Evolutionary conservation across 2,329 filamentous ascomycete species (phyloP).

Genomic region (Aureobasidium sp.): DNA sequence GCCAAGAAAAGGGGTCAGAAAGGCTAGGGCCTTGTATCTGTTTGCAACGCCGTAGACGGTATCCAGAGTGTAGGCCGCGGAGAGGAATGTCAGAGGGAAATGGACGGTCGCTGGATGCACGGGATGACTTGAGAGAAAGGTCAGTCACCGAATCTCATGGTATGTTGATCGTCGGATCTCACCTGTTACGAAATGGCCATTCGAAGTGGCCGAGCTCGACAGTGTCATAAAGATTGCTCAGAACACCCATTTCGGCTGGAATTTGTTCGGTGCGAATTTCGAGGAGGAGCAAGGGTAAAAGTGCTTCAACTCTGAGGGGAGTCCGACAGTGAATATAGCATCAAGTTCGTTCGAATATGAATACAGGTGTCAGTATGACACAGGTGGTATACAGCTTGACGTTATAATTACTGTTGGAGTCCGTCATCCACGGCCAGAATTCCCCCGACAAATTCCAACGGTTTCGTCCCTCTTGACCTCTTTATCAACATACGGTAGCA

Average conservation of each 20-base stretch:
- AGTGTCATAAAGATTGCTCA: neutral
- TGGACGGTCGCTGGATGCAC: neutral
- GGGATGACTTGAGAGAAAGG: neutral
- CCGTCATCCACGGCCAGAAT: too few relatives aligned
- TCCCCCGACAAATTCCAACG: too few relatives aligned
- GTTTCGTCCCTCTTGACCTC: too few relatives aligned
- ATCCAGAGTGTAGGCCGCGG: neutral
- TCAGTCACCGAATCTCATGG: neutral
- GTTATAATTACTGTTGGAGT: too few relatives aligned
- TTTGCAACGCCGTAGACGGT: neutral
- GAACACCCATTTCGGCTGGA: neutral
- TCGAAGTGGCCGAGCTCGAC: neutral
- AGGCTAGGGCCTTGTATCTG: neutral
- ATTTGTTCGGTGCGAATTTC: too few relatives aligned
- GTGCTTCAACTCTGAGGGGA: too few relatives aligned
- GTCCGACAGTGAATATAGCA: too few relatives aligned
- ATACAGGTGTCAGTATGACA: too few relatives aligned
- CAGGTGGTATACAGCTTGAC: too few relatives aligned
- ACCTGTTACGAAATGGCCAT: neutral
- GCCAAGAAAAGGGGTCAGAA: neutral
- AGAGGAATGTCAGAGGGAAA: neutral
- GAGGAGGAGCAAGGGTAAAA: too few relatives aligned
- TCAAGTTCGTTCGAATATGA: too few relatives aligned
- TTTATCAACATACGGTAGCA: too few relatives aligned
- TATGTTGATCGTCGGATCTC: neutral